Percentiles rank a stretch among this genome's conserved stretches.
phyloP scores from a whole-genome alignment of 2,329 filamentous ascomycete genomes.

The Calonectria pseudoturangicola region DNA sequence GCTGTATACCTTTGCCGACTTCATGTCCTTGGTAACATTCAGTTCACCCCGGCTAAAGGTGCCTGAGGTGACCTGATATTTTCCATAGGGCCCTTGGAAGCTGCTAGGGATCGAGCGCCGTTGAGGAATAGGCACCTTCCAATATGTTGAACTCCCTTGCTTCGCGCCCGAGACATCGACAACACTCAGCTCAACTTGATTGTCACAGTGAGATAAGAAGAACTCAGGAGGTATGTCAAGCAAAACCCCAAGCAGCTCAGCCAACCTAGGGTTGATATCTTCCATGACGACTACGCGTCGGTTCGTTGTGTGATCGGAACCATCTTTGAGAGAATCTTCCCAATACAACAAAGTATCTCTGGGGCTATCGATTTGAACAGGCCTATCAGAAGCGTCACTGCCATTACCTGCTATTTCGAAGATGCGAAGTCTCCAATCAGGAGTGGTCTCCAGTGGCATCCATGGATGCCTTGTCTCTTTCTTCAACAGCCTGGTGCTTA shows the following conservation, averaged over 20 bases:
- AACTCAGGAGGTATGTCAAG: conserved; percentile 14
- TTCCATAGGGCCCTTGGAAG: neutral
- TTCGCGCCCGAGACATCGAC: neutral
- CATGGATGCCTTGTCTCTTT: conserved; percentile 12
- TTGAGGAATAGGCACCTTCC: conserved; percentile 8
- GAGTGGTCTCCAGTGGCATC: neutral
- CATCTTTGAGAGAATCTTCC: neutral
- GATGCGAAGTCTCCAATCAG: conserved; percentile 5
- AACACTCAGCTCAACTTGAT: neutral
- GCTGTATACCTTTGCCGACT: conserved; percentile 5
- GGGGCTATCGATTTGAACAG: neutral
- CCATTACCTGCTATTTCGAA: conserved; percentile 12
- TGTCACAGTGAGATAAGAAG: conserved; percentile 9
- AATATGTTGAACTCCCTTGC: conserved; percentile 10
- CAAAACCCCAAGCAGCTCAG: neutral
- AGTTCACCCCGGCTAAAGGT: conserved; percentile 4
- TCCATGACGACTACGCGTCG: conserved; percentile 13
- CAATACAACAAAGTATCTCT: conserved; percentile 12
- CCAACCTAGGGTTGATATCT: neutral
- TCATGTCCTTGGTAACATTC: neutral
- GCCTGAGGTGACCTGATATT: neutral
- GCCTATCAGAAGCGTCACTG: neutral
- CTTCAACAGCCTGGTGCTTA: neutral
- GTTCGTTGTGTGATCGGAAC: neutral
- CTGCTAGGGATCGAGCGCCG: neutral